Evolutionary conservation across 2,329 filamentous ascomycete species (phyloP).

Genomic region (Thielaviopsis euricoi): DNA sequence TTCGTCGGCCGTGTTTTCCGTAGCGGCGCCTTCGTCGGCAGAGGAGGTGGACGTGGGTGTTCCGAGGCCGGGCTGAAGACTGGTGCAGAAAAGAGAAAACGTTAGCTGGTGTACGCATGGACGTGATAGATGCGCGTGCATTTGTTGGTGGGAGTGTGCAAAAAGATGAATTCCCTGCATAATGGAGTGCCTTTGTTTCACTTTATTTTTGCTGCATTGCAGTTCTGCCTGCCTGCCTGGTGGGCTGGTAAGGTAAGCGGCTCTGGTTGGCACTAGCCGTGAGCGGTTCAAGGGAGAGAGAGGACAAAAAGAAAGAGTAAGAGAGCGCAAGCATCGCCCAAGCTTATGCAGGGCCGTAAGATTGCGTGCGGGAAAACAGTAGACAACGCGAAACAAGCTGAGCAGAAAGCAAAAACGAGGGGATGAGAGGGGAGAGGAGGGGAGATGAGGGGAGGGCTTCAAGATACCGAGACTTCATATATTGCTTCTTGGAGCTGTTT

Average conservation of each 20-base stretch:
- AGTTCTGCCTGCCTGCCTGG: too few species aligned
- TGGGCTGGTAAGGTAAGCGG: too few species aligned
- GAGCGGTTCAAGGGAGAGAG: background rate
- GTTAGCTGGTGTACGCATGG: background rate
- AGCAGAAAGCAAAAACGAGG: background rate
- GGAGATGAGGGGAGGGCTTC: background rate
- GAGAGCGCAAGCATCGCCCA: background rate
- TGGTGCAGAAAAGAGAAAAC: constrained; percentile 5
- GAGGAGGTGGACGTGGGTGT: constrained; percentile 61
- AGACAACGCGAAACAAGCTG: too few species aligned
- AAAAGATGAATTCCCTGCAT: too few species aligned
- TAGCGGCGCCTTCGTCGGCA: constrained; percentile 64
- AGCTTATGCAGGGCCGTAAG: background rate
- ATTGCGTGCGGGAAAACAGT: background rate
- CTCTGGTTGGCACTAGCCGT: background rate
- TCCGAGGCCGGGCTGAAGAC: constrained; percentile 31
- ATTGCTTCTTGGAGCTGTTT: background rate
- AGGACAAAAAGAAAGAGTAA: too few species aligned
- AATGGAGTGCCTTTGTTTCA: too few species aligned
- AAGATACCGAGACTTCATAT: background rate
- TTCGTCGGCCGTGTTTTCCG: constrained; percentile 90
- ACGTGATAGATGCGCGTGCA: background rate
- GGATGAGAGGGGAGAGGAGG: background rate
- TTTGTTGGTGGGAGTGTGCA: too few species aligned
- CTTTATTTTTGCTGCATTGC: too few species aligned